Conservation (phyloP, 148 eudicot genomes). For the Rhododendron vialii region DNA sequence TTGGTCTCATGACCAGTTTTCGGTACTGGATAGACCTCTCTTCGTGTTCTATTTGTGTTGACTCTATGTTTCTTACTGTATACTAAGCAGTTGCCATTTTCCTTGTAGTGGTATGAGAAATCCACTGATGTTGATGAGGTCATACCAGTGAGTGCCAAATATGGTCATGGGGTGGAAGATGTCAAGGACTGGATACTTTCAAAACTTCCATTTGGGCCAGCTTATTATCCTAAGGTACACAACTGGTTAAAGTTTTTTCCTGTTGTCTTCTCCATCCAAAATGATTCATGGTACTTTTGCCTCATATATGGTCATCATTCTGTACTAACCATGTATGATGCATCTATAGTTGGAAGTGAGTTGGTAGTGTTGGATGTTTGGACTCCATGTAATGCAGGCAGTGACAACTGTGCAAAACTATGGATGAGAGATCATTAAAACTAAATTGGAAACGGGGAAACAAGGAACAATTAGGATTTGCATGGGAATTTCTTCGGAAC, state of each 20-base stretch:
- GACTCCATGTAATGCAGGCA: slow-evolving; percentile 1
- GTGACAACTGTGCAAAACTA: neutral
- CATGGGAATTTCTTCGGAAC: neutral
- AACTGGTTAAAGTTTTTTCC: neutral
- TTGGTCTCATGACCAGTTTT: slow-evolving; percentile 1
- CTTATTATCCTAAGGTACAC: slow-evolving; percentile 79
- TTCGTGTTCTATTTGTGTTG: neutral
- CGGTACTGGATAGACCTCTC: neutral
- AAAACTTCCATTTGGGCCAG: slow-evolving; percentile 87
- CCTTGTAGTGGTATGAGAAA: slow-evolving; percentile 88
- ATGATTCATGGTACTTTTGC: neutral
- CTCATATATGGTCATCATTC: neutral
- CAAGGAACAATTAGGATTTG: neutral
- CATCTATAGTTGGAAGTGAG: neutral
- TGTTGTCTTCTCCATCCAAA: neutral
- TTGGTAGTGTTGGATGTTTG: neutral
- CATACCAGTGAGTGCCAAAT: slow-evolving; percentile 97
- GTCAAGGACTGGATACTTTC: slow-evolving; percentile 92
- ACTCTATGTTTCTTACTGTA: neutral
- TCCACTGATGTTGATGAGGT: slow-evolving; percentile 91
- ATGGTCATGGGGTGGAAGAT: slow-evolving; percentile 95
- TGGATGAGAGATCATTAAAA: no score
- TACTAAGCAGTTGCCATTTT: slow-evolving; percentile 1
- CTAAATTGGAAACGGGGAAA: neutral
- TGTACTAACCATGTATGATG: neutral